Evolutionary conservation across 176 grass and related monocot genomes (phyloP), one percentile per base, ranked within the genome.

Genomic region (Oryza nivara): DNA sequence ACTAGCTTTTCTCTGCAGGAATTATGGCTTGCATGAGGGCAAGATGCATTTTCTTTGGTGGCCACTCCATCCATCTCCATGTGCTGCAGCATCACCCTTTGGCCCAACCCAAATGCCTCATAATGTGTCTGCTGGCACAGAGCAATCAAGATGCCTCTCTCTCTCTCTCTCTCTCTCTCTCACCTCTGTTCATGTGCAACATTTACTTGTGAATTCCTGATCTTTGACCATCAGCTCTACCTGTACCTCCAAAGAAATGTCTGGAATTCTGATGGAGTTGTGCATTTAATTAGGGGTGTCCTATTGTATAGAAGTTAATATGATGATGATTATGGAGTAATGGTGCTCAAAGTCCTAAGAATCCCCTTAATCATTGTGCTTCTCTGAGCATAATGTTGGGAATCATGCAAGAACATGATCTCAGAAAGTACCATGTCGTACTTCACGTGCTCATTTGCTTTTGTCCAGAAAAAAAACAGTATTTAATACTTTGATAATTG

Each of bases 1-100:
- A 87, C 89, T 84, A 11, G 52, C 89, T 80, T 91, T 87, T 84
- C 80, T 84, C 65, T 76, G 85, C 60, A 76, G 83, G n/a, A 43
- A 87, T 91, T 73, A 84, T 91, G 71, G 85, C 70, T 71, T 71
- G 56, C 70, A 83, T 43, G 54, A 77, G 54, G 70, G 38, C 80
- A 80, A 66, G 80, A 90, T 83, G 61, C 84, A 74, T 56, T 68
- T 83, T 41, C 69, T 76, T n/a, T 51, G 68, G 60, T 40, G 76
- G 40, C 80, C 80, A 73, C 56, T 76, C 85, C 58, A 63, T 76
- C 85, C 19, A 61, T 63, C 58, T 63, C 58, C 89, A 91, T 87
- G 89, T 87, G 85, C 84, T 80, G 70, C 65, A 81, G 44, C 84
- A 65, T 56, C 64, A 41, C 51, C 41, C 82, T 80, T 85, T 89